Conservation (phyloP, 1,284 basidiomycete species). For the Irpex rosettiformis region DNA sequence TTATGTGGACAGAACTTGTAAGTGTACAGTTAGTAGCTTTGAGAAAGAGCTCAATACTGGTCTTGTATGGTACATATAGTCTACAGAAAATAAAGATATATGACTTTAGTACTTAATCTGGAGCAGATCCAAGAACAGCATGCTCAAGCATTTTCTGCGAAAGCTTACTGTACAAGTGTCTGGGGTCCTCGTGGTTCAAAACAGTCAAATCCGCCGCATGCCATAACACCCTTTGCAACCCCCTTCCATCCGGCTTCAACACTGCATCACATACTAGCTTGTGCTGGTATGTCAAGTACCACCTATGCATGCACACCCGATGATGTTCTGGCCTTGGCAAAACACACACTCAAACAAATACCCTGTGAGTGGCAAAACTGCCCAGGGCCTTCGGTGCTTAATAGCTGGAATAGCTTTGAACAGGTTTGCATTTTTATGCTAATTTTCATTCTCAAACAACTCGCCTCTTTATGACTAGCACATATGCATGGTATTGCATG, state of each 20-base stretch:
- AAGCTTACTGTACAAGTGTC: not conserved
- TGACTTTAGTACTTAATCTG: too few species aligned
- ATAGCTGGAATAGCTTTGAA: conserved; percentile 1
- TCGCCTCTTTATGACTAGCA: conserved; percentile 8
- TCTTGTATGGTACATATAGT: too few species aligned
- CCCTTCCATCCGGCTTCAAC: not conserved
- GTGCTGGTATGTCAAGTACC: conserved; percentile 1
- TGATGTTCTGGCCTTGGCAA: not conserved
- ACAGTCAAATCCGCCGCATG: not conserved
- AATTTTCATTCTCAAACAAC: not conserved
- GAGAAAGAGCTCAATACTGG: too few species aligned
- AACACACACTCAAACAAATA: not conserved
- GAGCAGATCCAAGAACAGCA: not conserved
- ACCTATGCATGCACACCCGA: not conserved
- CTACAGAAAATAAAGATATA: too few species aligned
- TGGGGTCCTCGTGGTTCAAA: not conserved
- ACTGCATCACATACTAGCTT: not conserved
- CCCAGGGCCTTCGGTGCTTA: not conserved
- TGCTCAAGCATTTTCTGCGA: not conserved
- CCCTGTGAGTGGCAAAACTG: conserved; percentile 8
- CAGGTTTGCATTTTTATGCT: not conserved
- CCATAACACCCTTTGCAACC: not conserved
- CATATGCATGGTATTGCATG: not conserved
- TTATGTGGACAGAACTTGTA: too few species aligned
- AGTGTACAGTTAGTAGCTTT: too few species aligned